Percentiles rank a stretch among this genome's conserved stretches.
These are phyloP conservation scores for Agapanthus africanus DNA, from an alignment of 106 monocot genomes.

Conservation along the genomic window DNA sequence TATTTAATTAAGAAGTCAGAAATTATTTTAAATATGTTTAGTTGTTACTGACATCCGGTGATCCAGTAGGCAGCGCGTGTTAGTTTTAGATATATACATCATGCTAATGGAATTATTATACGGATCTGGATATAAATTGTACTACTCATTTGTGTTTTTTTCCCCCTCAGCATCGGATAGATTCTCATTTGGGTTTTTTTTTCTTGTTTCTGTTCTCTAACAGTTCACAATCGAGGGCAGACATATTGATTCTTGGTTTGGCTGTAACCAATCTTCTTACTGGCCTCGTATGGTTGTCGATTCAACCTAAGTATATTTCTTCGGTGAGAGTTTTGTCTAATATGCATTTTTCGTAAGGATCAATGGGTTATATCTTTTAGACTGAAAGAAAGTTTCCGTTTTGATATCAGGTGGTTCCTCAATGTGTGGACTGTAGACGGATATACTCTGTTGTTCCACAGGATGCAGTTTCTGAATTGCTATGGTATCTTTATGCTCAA, in stretches of 20 bases:
- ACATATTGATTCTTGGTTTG: constrained; percentile 74
- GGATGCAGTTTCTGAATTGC: neutral
- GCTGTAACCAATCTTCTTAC: constrained; percentile 83
- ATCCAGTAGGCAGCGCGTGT: neutral
- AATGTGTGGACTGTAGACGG: neutral
- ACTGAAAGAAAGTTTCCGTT: neutral
- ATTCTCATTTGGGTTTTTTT: too few species aligned
- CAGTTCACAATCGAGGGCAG: constrained; percentile 97
- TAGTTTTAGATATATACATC: neutral
- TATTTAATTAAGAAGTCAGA: neutral
- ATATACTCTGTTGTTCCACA: neutral
- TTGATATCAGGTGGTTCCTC: constrained; percentile 17
- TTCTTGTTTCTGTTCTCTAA: neutral
- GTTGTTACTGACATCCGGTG: neutral
- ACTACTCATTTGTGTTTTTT: neutral
- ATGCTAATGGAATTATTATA: neutral
- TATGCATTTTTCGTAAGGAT: neutral
- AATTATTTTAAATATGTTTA: neutral
- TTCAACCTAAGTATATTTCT: constrained; percentile 71
- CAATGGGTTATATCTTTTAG: neutral
- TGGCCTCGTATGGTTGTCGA: constrained; percentile 91
- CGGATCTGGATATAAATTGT: neutral
- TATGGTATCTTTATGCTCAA: neutral
- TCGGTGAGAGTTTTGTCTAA: constrained; percentile 36
- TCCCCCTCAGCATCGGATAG: neutral